Evolutionary conservation across 306 rosid species (phyloP), one percentile per base, ranked within the genome.

Genomic region (Trifolium subterraneum): DNA sequence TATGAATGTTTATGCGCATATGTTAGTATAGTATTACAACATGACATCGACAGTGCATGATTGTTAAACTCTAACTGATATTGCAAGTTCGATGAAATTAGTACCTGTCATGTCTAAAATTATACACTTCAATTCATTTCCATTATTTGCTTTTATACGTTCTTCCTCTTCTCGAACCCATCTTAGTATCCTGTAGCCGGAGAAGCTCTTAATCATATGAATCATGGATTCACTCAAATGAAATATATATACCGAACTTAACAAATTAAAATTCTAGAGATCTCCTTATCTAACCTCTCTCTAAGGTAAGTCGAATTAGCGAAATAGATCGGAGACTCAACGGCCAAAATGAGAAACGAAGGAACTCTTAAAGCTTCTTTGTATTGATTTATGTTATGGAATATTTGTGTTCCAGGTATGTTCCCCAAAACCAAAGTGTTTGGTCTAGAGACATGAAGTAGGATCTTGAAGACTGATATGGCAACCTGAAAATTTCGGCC

Each of bases 91-190:
- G 41, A 23, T 58, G 54, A 50, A 70, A 60, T 63, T n/a, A 25
- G 5, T 87, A 90, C 98, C 98, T 79, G 96, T 90, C 97, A 95
- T 90, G 87, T 92, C 96, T 76, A 95, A 66, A 77, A 95, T 81
- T 74, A 95, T 19, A 68, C 90, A 87, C 83, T 80, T 87, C 73
- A 92, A 58, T 13, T 84, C 7, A 60, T 56, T 78, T 14, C 67
- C 97, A 4, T 88, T 80, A 66, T 70, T 81, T 72, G 75, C 89
- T 68, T 83, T 88, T 70, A 86, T 76, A 29, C 79, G 36, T 22
- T 94, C 99, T 87, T 95, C 97, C 81, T 95, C 99, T 76, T 95
- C 98, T 6, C 90, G 83, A 77, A 95, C 76, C 98, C 97, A 92
- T 85, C 99, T 88, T 58, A 90, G 63, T 39, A 94, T 78, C 76